Conservation (phyloP, 2,329 filamentous ascomycete species). For the Sclerotinia subarctica region DNA sequence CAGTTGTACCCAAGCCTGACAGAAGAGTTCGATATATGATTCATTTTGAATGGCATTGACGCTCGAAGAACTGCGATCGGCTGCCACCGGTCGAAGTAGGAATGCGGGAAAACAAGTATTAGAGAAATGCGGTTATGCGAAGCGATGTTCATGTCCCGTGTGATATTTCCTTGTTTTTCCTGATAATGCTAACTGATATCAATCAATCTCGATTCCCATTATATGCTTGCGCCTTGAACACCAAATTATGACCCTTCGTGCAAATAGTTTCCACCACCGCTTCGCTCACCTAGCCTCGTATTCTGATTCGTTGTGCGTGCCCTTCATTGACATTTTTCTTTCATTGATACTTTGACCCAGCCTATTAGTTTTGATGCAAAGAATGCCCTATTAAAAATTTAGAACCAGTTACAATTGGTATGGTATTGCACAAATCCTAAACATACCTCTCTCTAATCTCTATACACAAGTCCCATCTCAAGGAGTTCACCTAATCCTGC, state of each 20-base stretch:
- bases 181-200: neutral
- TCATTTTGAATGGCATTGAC: neutral
- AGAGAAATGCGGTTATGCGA: neutral
- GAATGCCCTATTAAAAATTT: neutral
- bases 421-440: neutral
- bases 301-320: neutral
- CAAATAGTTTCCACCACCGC: neutral
- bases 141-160: neutral
- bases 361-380: neutral
- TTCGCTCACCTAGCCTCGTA: neutral
- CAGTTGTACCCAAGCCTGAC: neutral
- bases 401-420: neutral
- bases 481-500: constrained; percentile 39
- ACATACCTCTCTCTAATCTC: neutral
- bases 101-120: neutral
- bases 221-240: constrained; percentile 8
- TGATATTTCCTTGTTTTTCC: neutral
- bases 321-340: neutral
- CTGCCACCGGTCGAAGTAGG: neutral
- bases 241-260: neutral
- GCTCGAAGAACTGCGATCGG: too few species aligned
- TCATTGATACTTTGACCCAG: neutral
- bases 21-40: too few species aligned
- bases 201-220: neutral
- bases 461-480: too few species aligned